A percentile compares a stretch with the other conserved stretches of the same genome.
Evolutionary conservation across 1,284 basidiomycete genomes (phyloP).

Genomic region (Athelia psychrophila): DNA sequence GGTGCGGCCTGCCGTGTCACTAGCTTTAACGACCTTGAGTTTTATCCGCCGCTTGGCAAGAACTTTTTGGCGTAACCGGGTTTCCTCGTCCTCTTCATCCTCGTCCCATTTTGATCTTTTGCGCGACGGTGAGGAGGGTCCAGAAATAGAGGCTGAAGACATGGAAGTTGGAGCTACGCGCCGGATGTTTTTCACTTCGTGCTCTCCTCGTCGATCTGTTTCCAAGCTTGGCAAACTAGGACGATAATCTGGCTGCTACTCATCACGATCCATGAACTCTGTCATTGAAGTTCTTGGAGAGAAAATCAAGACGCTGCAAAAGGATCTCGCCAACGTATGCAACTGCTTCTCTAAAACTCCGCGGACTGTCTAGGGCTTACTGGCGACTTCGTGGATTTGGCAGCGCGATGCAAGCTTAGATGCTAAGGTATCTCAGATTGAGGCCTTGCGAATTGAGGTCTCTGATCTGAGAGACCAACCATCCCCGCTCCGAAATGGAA

Average conservation of each 20-base stretch:
- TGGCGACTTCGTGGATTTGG: too few relatives aligned
- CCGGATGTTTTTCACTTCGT: too few relatives aligned
- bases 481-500: not conserved
- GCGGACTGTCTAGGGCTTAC: too few relatives aligned
- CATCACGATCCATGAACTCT: too few relatives aligned
- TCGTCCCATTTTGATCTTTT: constrained; percentile 76
- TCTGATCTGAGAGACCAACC: not conserved
- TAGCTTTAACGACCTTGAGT: constrained; percentile 24
- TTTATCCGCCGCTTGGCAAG: constrained; percentile 48
- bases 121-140: constrained; percentile 45
- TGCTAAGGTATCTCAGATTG: not conserved
- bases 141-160: constrained; percentile 11
- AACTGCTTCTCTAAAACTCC: too few relatives aligned
- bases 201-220: too few relatives aligned
- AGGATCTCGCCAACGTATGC: too few relatives aligned
- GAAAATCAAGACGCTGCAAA: too few relatives aligned
- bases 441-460: not conserved
- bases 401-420: not conserved
- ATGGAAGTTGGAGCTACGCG: not conserved
- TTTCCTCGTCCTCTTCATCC: constrained; percentile 35
- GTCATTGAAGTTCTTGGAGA: too few relatives aligned
- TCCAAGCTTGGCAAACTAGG: too few relatives aligned
- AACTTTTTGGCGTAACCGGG: constrained; percentile 26
- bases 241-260: too few relatives aligned
- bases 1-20: constrained; percentile 11